A percentile compares a stretch with the other conserved stretches of the same genome.
Conservation (phyloP, 179 eudicot genomes). For the Silene noctiflora region DNA sequence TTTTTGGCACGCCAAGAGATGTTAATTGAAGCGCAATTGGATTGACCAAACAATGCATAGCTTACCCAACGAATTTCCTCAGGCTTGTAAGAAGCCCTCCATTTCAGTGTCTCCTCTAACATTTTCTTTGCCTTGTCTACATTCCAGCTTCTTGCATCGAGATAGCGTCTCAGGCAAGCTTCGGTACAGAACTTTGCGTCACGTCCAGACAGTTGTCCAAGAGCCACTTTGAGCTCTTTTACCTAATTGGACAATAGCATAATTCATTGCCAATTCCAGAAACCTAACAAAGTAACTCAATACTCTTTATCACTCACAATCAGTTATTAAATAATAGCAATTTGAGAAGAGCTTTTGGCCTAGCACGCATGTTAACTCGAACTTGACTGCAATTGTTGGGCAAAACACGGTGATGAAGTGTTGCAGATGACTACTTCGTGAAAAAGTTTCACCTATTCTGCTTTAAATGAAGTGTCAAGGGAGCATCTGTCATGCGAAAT, state of each 20-base stretch:
- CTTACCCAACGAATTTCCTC: conserved; percentile 94
- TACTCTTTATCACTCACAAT: neutral
- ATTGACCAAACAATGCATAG: conserved; percentile 1
- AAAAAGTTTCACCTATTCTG: no score
- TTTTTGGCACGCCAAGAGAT: neutral
- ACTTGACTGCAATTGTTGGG: no score
- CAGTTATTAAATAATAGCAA: neutral
- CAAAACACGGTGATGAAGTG: no score
- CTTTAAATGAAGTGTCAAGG: no score
- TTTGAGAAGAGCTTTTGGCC: no score
- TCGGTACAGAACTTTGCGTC: conserved; percentile 58
- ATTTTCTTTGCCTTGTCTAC: conserved; percentile 71
- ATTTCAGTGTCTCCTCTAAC: conserved; percentile 71
- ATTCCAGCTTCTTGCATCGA: conserved; percentile 85
- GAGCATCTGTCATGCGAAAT: no score
- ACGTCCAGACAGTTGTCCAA: conserved; percentile 58
- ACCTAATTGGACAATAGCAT: conserved; percentile 35
- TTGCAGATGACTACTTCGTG: no score
- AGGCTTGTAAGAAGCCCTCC: conserved; percentile 78
- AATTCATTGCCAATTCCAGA: neutral
- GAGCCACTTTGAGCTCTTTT: conserved; percentile 53
- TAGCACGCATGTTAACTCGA: no score
- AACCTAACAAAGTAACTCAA: neutral
- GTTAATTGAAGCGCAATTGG: neutral
- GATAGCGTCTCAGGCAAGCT: conserved; percentile 68